Base-by-base conservation (phyloP, 1,139 yeast genomes). In the Lipomyces yarrowii region DNA sequence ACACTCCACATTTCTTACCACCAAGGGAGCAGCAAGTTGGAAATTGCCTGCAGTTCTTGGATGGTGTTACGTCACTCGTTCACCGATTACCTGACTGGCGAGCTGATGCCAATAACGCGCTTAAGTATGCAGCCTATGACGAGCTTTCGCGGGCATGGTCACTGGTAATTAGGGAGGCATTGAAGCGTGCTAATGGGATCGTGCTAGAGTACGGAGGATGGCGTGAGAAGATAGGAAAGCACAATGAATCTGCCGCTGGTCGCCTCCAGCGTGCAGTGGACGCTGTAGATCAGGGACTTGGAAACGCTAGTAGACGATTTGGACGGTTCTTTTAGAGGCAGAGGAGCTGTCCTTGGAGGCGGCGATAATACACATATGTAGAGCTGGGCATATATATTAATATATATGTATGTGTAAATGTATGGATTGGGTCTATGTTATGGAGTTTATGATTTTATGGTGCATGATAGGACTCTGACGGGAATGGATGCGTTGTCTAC, bases 81-180 rank as follows among this genome's bases (percentile, higher is more conserved):
- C 86, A 86, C 70, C 83, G 83, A 66, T 79, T 91, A 67, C 98
- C 98, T 15, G 83, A 84, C 61, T 93, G 96, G 81, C 77, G 86
- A 61, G 85, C 87, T 67, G 81, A 84, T 60, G 88, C 89, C 71
- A 90, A 89, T 77, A 91, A 89, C 76, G 89, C 90, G 74, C 89
- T 87, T 72, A 85, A 85, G 72, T 81, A 82, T 70, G 82, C 88
- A 74, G 94, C 96, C 53, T 87, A 88, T 75, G 96, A 91, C 72
- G 96, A 91, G 76, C 80, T 94, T 30, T 85, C 90, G 46, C 84
- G 86, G 67, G 90, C 96, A 15, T 91, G 97, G 91, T 79, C 85
- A 63, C 83, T 87, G 48, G 84, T 86, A 15, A 81, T 91, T 63
- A 80, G 80, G 65, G 87, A 84, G 63, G 82, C 82, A 58, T 73